Percentiles rank a stretch among this genome's conserved stretches.
phyloP scores from a whole-genome alignment of 2,329 filamentous ascomycete genomes.

The Cordyceps sp. region DNA sequence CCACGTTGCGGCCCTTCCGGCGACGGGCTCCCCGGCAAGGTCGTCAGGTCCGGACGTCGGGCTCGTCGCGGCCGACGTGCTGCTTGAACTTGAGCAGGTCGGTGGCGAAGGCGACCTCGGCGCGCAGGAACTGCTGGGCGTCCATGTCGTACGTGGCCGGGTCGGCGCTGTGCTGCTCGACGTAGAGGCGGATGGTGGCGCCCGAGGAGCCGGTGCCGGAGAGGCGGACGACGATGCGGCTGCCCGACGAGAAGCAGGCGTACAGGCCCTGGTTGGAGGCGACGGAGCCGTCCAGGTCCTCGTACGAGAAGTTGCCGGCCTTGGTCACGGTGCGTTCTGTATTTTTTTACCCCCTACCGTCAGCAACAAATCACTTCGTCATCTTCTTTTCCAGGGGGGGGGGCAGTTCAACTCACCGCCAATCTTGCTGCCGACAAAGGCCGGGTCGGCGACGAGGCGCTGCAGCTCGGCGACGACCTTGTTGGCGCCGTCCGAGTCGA shows the following conservation, averaged over 20 bases:
- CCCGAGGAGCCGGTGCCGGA: slow-evolving; percentile 92
- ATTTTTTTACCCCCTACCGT: no score
- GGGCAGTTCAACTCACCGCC: slow-evolving; percentile 31
- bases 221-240: slow-evolving; percentile 84
- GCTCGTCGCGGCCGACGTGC: slow-evolving; percentile 80
- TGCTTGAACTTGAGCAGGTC: slow-evolving; percentile 85
- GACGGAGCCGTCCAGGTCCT: slow-evolving; percentile 92
- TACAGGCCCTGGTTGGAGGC: slow-evolving; percentile 93
- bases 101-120: slow-evolving; percentile 73
- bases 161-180: slow-evolving; percentile 87
- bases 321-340: slow-evolving; percentile 67
- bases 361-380: not conserved
- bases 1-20: no score
- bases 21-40: not conserved
- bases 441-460: slow-evolving; percentile 55
- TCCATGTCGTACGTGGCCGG: slow-evolving; percentile 61
- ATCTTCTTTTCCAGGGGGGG: not conserved
- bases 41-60: slow-evolving; percentile 81
- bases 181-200: slow-evolving; percentile 90
- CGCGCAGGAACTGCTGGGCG: slow-evolving; percentile 86
- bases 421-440: slow-evolving; percentile 70
- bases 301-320: slow-evolving; percentile 95
- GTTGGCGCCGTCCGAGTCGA: slow-evolving; percentile 78
- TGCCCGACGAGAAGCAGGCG: slow-evolving; percentile 85
- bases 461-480: slow-evolving; percentile 74